These are phyloP conservation scores for Cyberlindnera mrakii DNA, from an alignment of 805 yeast genomes.

Conservation along the genomic window DNA sequence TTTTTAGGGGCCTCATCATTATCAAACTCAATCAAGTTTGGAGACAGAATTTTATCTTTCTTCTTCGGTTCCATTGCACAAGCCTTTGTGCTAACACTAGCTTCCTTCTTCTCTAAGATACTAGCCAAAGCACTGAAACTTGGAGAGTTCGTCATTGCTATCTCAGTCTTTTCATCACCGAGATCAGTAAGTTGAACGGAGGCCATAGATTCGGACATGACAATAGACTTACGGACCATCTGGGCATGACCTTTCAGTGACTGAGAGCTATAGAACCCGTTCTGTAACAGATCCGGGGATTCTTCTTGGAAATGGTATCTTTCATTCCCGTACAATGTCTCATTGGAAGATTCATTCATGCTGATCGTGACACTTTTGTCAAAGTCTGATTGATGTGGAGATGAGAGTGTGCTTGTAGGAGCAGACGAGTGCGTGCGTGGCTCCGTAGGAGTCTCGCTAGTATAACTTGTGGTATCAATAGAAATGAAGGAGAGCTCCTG, in stretches of 20 bases:
- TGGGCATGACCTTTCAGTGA: constrained; percentile 15
- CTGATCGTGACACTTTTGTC: neutral
- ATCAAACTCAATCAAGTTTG: constrained; percentile 32
- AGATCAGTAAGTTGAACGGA: constrained; percentile 8
- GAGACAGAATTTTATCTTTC: constrained; percentile 9
- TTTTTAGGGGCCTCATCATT: constrained; percentile 12
- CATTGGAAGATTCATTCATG: neutral
- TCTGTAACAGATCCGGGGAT: constrained; percentile 18
- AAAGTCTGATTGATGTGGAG: constrained; percentile 6
- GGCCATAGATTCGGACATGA: constrained; percentile 21
- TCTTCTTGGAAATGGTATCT: constrained; percentile 8
- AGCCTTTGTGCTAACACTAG: constrained; percentile 12
- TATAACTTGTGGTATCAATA: constrained; percentile 1
- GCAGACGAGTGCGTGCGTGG: constrained; percentile 6
- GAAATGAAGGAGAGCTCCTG: neutral
- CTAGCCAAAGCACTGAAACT: constrained; percentile 37
- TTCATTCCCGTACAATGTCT: neutral
- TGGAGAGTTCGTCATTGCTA: constrained; percentile 37
- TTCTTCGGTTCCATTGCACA: neutral
- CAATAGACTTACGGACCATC: constrained; percentile 18
- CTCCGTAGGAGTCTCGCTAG: neutral
- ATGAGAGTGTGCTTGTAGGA: constrained; percentile 14
- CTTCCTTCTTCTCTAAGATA: constrained; percentile 31
- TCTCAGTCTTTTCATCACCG: constrained; percentile 1
- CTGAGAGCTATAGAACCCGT: constrained; percentile 17